phyloP scores from a whole-genome alignment of 2,329 filamentous ascomycete genomes.

The Fusarium pseudograminearum region DNA sequence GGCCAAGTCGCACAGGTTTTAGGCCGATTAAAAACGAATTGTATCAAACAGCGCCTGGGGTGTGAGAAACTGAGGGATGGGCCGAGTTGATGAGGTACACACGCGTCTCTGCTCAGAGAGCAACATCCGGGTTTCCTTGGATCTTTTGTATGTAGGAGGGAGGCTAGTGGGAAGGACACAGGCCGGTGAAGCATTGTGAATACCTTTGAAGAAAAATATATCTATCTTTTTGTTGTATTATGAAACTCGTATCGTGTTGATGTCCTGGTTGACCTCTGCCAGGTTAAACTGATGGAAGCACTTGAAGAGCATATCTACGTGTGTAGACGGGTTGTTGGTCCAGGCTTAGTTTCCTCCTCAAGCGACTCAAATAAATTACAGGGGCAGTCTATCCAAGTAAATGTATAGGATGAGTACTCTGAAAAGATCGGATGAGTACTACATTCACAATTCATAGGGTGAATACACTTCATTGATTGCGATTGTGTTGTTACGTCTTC shows the following conservation, averaged over 20 bases:
- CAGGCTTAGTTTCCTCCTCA: background rate
- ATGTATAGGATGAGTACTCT: background rate
- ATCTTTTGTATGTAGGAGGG: conserved; percentile 30
- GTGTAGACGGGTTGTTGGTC: too few relatives aligned
- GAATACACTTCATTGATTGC: background rate
- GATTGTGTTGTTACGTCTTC: background rate
- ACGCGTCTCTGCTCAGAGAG: conserved; percentile 27
- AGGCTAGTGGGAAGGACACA: conserved; percentile 25
- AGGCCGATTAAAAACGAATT: conserved; percentile 34
- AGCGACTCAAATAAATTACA: background rate
- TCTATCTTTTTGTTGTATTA: conserved; percentile 25
- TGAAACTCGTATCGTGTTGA: background rate
- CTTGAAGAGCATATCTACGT: background rate
- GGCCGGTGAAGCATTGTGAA: conserved; percentile 28
- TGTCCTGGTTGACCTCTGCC: background rate
- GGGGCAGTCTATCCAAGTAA: background rate
- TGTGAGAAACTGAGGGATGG: conserved; percentile 5
- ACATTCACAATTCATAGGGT: too few relatives aligned
- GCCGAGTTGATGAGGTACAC: conserved; percentile 15
- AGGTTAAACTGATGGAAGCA: background rate
- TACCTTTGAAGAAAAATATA: conserved; percentile 28
- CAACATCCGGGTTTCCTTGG: conserved; percentile 27
- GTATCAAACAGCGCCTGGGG: background rate
- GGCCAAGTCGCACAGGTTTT: conserved; percentile 70
- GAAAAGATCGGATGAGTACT: too few relatives aligned